Conservation (phyloP, 495 filamentous ascomycete genomes). For the Penicillium coprophilum region DNA sequence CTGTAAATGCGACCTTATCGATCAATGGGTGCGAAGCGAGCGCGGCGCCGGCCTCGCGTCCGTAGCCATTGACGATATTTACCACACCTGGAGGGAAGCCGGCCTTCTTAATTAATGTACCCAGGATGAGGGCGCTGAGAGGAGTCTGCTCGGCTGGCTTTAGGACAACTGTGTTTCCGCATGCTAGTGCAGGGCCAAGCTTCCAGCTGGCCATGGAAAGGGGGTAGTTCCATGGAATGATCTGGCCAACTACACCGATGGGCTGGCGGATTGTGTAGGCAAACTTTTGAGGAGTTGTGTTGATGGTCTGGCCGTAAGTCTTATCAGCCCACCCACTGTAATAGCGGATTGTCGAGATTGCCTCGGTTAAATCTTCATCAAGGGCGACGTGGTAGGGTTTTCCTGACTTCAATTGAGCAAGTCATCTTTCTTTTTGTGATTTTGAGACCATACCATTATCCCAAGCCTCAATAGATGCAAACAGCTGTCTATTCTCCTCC, state of each 20-base stretch:
- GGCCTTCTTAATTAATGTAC: slow-evolving; percentile 74
- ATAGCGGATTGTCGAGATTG: slow-evolving; percentile 69
- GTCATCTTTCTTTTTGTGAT: neutral
- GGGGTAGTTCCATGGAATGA: slow-evolving; percentile 93
- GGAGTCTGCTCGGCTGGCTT: slow-evolving; percentile 94
- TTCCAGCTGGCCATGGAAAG: slow-evolving; percentile 91
- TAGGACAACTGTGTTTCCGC: slow-evolving; percentile 83
- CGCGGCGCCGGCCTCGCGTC: slow-evolving; percentile 72
- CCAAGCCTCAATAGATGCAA: slow-evolving; percentile 93
- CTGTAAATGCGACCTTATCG: slow-evolving; percentile 93
- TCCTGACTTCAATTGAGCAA: slow-evolving; percentile 25
- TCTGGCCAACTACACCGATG: slow-evolving; percentile 85
- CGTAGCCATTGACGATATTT: slow-evolving; percentile 84
- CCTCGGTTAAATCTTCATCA: slow-evolving; percentile 71
- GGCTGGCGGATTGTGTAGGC: slow-evolving; percentile 89
- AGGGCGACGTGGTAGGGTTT: slow-evolving; percentile 76
- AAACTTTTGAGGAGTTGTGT: slow-evolving; percentile 73
- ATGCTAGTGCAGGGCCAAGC: slow-evolving; percentile 80
- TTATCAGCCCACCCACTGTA: slow-evolving; percentile 94
- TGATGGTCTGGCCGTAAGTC: slow-evolving; percentile 84
- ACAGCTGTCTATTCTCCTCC: slow-evolving; percentile 62
- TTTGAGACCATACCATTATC: slow-evolving; percentile 65
- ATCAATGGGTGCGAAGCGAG: slow-evolving; percentile 71
- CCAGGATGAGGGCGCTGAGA: slow-evolving; percentile 76
- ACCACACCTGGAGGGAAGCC: slow-evolving; percentile 93